Conservation (phyloP, 2,329 filamentous ascomycete species). For the Tothia fuscella region DNA sequence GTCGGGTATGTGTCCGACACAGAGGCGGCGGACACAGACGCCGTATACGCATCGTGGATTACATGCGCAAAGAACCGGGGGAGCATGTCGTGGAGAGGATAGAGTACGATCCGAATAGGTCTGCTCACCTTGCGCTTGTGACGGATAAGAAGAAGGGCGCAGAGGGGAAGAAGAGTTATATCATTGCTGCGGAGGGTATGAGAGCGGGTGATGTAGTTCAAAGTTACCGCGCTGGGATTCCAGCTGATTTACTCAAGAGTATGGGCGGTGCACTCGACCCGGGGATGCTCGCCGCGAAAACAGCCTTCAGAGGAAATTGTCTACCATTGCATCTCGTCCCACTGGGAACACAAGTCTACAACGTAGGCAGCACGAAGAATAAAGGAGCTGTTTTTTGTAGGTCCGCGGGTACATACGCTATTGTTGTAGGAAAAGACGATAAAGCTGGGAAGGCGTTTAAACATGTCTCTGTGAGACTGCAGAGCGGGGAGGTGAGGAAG, state of each 20-base stretch:
- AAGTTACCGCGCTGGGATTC: conserved; percentile 84
- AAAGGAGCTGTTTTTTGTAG: conserved; percentile 83
- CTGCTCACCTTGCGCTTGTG: conserved; percentile 81
- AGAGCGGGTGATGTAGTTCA: conserved; percentile 82
- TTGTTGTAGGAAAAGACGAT: conserved; percentile 81
- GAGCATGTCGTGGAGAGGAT: conserved; percentile 85
- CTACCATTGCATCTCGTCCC: conserved; percentile 92
- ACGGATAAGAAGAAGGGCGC: conserved; percentile 58
- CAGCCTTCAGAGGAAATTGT: conserved; percentile 89
- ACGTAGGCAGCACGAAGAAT: conserved; percentile 62
- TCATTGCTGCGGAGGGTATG: conserved; percentile 90
- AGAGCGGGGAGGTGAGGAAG: conserved; percentile 83
- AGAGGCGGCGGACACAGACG: conserved; percentile 85
- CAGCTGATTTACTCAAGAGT: conserved; percentile 69
- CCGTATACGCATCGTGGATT: conserved; percentile 86
- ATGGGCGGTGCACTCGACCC: conserved; percentile 93
- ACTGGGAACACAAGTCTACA: conserved; percentile 83
- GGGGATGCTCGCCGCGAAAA: conserved; percentile 89
- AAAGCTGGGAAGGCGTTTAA: conserved; percentile 51
- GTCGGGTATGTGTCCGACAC: conserved; percentile 78
- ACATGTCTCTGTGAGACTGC: conserved; percentile 73
- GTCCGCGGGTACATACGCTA: conserved; percentile 84
- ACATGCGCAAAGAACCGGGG: conserved; percentile 64
- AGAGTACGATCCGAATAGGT: conserved; percentile 90
- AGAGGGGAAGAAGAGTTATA: conserved; percentile 56